Conservation (phyloP, 2,329 filamentous ascomycete species). For the Fusarium dlaminii region DNA sequence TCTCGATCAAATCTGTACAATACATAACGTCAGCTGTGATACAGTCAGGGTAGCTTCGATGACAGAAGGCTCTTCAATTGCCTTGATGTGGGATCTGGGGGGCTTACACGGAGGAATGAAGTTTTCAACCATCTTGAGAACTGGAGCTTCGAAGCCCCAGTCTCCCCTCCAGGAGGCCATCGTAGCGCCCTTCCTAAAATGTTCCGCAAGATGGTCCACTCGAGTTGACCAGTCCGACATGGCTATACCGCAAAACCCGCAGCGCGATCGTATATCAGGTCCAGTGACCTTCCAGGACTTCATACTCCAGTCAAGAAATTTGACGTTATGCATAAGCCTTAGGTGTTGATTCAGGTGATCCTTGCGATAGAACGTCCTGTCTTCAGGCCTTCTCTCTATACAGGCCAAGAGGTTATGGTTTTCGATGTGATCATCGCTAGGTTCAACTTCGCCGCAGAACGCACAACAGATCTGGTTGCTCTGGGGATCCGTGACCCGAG, state of each 20-base stretch:
- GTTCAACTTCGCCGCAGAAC: neutral
- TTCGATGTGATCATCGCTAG: accelerated
- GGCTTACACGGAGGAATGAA: neutral
- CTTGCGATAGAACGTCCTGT: neutral
- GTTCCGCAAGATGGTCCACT: neutral
- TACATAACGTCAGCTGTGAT: accelerated
- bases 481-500: accelerated
- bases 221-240: neutral
- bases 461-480: neutral
- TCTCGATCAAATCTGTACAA: neutral
- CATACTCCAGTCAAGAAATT: neutral
- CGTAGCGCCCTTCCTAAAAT: neutral
- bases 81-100: accelerated
- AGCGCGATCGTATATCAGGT: neutral
- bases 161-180: neutral
- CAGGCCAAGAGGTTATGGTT: accelerated
- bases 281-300: neutral
- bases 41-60: accelerated
- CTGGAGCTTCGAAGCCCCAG: neutral
- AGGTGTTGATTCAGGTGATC: neutral
- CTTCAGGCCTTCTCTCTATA: neutral
- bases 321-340: neutral
- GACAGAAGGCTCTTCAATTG: neutral
- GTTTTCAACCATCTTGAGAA: neutral
- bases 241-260: neutral